Evolutionary conservation across 106 monocot genomes (phyloP), one percentile per base, ranked within the genome.

Genomic region (Ottelia alismoides): DNA sequence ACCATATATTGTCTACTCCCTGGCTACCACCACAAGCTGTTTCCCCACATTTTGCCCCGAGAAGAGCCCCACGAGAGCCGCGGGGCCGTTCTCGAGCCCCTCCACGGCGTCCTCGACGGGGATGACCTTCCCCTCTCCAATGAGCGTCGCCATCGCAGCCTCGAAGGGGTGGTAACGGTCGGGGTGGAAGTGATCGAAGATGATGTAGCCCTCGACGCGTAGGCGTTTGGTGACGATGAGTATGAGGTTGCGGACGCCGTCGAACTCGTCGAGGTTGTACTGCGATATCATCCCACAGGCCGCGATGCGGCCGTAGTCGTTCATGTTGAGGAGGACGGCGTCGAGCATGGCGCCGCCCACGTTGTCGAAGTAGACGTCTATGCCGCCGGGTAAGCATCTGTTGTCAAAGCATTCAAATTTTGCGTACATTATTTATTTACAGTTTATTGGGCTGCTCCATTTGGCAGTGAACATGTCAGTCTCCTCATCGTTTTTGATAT

Each of bases 291-390:
- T 67, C 3, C 91, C 85, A 19, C 91, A 92, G 1, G 71, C 70
- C 0, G 91, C 91, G 3, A 92, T 74, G 4, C 85, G 64, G 0
- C 85, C 85, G 23, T 73, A 64, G 10, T 20, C 16, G 19, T 78
- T 63, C 85, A 92, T 85, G 72, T 85, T 92, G 25, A 78, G 63
- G 2, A 85, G 78, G 2, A 56, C 85, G 0, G 85, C 91, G 18
- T 92, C 85, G 20, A 92, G 78, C 81, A 76, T 81, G 2, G 56
- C 7, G 0, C 91, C 85, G 0, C 91, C 91, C 1, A 91, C 91
- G 19, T 91, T 92, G 30, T 92, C 91, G 26, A 92, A 92, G 73
- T 92, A 92, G 19, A 81, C 85, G 57, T 92, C 91, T 14, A 92
- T 81, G 2, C 91, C 91, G 3, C 75, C 44, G 1, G 91, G 81